Conservation (phyloP, 208 protist species). For the Vickermania ingenoplastis region DNA sequence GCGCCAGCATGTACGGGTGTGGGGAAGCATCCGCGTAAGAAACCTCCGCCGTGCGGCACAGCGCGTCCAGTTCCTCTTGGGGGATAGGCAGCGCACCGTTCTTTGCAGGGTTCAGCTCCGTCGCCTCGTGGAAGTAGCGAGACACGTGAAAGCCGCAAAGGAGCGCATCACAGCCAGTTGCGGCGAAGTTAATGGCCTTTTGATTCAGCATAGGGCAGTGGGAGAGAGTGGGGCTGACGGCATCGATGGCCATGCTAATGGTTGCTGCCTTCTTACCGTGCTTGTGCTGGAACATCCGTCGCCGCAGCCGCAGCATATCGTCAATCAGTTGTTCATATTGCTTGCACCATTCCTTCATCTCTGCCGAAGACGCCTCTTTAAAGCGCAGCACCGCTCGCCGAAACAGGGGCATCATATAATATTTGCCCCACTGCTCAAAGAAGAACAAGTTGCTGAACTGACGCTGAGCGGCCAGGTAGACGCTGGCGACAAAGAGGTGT, state of each 20-base stretch:
- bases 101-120: slow-evolving; percentile 79
- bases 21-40: slow-evolving; percentile 67
- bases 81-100: slow-evolving; percentile 60
- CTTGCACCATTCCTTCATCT: slow-evolving; percentile 84
- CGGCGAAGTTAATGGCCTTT: slow-evolving; percentile 84
- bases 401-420: slow-evolving; percentile 72
- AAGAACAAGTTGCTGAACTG: slow-evolving; percentile 84
- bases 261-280: slow-evolving; percentile 48
- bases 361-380: slow-evolving; percentile 70
- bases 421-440: slow-evolving; percentile 56
- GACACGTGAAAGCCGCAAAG: slow-evolving; percentile 78
- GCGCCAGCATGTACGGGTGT: slow-evolving; percentile 86
- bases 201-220: slow-evolving; percentile 82
- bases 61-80: slow-evolving; percentile 37
- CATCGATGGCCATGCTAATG: slow-evolving; percentile 66
- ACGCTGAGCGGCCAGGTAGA: slow-evolving; percentile 63
- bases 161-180: slow-evolving; percentile 63
- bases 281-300: slow-evolving; percentile 82
- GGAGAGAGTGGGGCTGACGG: slow-evolving; percentile 54
- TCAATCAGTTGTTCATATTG: slow-evolving; percentile 79
- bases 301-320: slow-evolving; percentile 73
- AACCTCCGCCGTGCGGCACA: slow-evolving; percentile 61
- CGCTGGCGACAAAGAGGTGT: slow-evolving; percentile 73
- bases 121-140: slow-evolving; percentile 86
- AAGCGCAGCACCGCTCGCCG: slow-evolving; percentile 60